phyloP scores from a whole-genome alignment of 2,329 filamentous ascomycete genomes.

The Fusarium nelsonii region DNA sequence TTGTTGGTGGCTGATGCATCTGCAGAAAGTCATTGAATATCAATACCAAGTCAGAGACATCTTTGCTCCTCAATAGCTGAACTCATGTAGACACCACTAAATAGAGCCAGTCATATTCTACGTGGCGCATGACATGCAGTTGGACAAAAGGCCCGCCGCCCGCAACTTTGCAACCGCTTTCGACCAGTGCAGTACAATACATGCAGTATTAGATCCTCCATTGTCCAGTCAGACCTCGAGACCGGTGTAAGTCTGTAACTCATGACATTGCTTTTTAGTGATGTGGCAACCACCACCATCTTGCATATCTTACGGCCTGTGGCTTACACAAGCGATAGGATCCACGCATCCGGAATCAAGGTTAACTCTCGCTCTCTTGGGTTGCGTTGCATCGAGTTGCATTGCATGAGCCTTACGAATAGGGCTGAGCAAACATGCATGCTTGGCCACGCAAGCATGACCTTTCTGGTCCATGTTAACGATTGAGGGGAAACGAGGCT shows the following conservation, averaged over 20 bases:
- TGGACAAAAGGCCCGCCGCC: constrained; percentile 21
- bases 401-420: background rate
- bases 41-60: constrained; percentile 11
- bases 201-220: background rate
- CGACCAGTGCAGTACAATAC: background rate
- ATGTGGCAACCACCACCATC: background rate
- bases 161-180: constrained; percentile 4
- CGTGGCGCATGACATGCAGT: constrained; percentile 13
- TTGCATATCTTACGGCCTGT: constrained; percentile 4
- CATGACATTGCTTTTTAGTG: background rate
- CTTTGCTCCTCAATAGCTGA: background rate
- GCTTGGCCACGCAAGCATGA: constrained; percentile 8
- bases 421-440: constrained; percentile 27
- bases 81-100: background rate
- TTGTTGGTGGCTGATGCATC: constrained; percentile 23
- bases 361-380: background rate
- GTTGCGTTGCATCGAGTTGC: background rate
- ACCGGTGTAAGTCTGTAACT: background rate
- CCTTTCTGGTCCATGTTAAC: background rate
- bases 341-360: constrained; percentile 27
- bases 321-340: constrained; percentile 11
- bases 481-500: background rate
- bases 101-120: background rate
- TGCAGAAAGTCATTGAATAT: background rate
- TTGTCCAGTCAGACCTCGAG: background rate